Evolutionary conservation across 345 rosid genomes (phyloP).

Genomic region (Stellera chamaejasme): DNA sequence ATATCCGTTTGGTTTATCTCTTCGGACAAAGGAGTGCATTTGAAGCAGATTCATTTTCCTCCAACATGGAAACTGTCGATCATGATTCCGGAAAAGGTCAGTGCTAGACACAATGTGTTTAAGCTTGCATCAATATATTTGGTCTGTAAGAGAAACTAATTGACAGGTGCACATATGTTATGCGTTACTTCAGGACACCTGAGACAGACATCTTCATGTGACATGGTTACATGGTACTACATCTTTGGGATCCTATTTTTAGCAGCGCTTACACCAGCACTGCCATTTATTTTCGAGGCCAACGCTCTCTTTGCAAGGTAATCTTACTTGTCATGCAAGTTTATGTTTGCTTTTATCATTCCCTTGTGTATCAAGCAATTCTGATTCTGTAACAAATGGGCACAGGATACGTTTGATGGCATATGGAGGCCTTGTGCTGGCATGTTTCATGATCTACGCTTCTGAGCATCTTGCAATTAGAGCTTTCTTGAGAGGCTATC

Average conservation of each 20-base stretch:
- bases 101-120: background rate
- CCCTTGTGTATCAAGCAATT: no score
- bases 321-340: background rate
- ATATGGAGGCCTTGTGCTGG: constrained; percentile 59
- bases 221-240: constrained; percentile 42
- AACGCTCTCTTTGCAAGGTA: constrained; percentile 76
- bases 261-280: constrained; percentile 51
- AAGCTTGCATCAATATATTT: no score
- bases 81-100: constrained; percentile 70
- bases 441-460: constrained; percentile 77
- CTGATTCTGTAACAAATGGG: no score
- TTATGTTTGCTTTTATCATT: no score
- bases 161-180: constrained; percentile 1
- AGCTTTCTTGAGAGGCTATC: constrained; percentile 56
- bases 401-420: constrained; percentile 78
- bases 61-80: constrained; percentile 33
- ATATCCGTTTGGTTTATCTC: constrained; percentile 41
- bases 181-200: constrained; percentile 46
- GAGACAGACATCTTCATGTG: constrained; percentile 42
- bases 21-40: constrained; percentile 49
- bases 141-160: background rate
- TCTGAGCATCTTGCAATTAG: constrained; percentile 60
- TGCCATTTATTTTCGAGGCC: constrained; percentile 60
- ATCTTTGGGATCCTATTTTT: constrained; percentile 58
- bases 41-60: constrained; percentile 34